Evolutionary conservation across 2,329 filamentous ascomycete genomes (phyloP), one percentile per base, ranked within the genome.

Genomic region (Paramyrothecium sp.): DNA sequence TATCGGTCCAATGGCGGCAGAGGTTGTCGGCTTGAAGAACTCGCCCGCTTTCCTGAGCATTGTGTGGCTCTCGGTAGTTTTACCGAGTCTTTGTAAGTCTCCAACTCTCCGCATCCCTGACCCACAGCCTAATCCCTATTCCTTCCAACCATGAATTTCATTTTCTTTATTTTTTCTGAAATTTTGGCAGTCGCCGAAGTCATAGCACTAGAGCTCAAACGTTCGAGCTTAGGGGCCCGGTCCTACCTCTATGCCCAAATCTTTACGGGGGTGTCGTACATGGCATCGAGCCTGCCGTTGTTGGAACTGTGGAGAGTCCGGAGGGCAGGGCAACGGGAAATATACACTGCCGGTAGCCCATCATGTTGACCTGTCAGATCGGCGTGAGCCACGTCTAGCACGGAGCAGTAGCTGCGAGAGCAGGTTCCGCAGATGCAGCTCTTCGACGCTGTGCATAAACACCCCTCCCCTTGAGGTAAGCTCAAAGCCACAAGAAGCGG

Each of bases 81-180:
- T 53, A 21, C 51, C 51, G 7, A 53, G 51, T 20, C 51, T 53
- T 10, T 53, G 51, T 53, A 38, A 53, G 51, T 53, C 51, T 51
- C 22, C 22, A 51, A 51, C 22, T 20, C 48, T 38, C 10, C 16
- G 33, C 33, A 23, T 17, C 12, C 22, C n/a, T 13, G 13, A 26
- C 16, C 3, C 48, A 12, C n/a, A 51, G n/a, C 7, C 16, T 10
- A 21, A 48, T n/a, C 16, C 10, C 20, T 22, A 3, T 17, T 51
- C 26, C 11, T 51, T 51, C 22, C 26, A n/a, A 26, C 22, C 3
- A 23, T 26, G 19, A 51, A 22, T 51, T 8, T 22, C 16, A n/a
- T 3, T 12, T 13, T 22, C 16, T n/a, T n/a, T n/a, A n/a, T n/a
- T n/a, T n/a, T n/a, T n/a, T n/a, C n/a, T n/a, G n/a, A n/a, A 26